Conservation (phyloP, 345 rosid genomes). For the Hypericum perforatum region DNA sequence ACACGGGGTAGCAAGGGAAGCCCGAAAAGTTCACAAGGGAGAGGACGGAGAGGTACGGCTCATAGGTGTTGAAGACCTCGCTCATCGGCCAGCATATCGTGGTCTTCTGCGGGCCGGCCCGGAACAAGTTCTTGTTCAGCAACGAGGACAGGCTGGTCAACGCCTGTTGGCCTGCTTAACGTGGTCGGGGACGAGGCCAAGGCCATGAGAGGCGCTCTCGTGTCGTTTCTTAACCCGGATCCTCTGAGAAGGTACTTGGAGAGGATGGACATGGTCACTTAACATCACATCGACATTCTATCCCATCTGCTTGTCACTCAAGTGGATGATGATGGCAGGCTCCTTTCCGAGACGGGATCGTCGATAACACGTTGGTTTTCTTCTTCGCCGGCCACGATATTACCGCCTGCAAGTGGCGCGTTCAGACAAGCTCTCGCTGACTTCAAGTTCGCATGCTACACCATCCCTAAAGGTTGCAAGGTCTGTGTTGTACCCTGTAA, state of each 20-base stretch:
- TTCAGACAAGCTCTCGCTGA: conserved; percentile 22
- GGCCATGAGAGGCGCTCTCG: conserved; percentile 11
- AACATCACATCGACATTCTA: conserved; percentile 20
- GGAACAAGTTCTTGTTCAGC: conserved; percentile 14
- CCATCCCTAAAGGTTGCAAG: conserved; percentile 31
- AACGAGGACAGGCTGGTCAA: conserved; percentile 3
- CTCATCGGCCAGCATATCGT: conserved; percentile 7
- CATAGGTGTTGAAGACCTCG: conserved; percentile 3
- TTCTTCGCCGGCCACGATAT: conserved; percentile 29
- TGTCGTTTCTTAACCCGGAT: conserved; percentile 14
- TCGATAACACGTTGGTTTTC: conserved; percentile 19
- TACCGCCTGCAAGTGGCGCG: conserved; percentile 12
- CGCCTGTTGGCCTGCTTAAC: conserved; percentile 11
- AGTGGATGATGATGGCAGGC: conserved; percentile 16
- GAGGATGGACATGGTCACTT: conserved; percentile 20
- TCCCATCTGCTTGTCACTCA: conserved; percentile 17
- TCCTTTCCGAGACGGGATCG: conserved; percentile 23
- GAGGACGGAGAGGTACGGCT: conserved; percentile 1
- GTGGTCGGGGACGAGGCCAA: conserved; percentile 21
- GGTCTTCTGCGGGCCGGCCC: conserved; percentile 7
- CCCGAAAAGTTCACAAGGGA: conserved; percentile 7
- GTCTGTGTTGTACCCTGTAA: conserved; percentile 14
- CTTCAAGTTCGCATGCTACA: conserved; percentile 19
- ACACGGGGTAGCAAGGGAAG: neutral
- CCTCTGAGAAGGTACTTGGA: conserved; percentile 11